Evolutionary conservation across 805 yeast species (phyloP), one percentile per base, ranked within the genome.

Genomic region (Sugiyamaella marilandica): DNA sequence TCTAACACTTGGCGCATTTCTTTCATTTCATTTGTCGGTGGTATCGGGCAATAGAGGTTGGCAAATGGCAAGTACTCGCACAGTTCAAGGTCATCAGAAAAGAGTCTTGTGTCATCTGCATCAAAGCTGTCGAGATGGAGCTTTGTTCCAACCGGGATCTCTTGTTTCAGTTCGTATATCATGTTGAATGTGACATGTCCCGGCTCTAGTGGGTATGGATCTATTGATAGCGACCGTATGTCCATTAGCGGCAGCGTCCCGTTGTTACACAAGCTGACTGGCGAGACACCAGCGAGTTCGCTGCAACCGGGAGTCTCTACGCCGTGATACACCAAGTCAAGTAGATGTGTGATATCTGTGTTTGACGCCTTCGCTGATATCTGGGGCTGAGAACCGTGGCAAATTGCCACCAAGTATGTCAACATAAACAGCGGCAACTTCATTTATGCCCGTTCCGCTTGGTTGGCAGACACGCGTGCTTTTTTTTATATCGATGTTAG

Each of bases 61-160:
- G 64, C 67, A 52, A 55, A 59, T 5, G 37, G 44, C 29, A 65
- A 43, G 47, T 65, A 60, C 10, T 60, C 60, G 49, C 71, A 67
- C 16, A 67, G 29, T 16, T 57, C 59, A 14, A 63, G 32, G 10
- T 57, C 48, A 0, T 62, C 67, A 16, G 55, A 49, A 46, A 49
- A 63, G 7, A 55, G 41, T 24, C 7, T 24, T 21, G 29, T 29
- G 8, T 55, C 43, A 24, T 49, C 47, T 45, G 58, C 62, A 2
- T 47, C 43, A 47, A 52, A 65, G 26, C 62, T 52, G 18, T 36
- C 43, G 16, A 67, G 41, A 11, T 61, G 53, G 31, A 67, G 52
- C 4, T 31, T 36, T 24, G 63, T 49, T 8, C 58, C 63, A 31
- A 50, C 41, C 1, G 66, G 68, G 5, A 67, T 43, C 8, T 56